A percentile compares a stretch with the other conserved stretches of the same genome.
phyloP scores from a whole-genome alignment of 2,329 filamentous ascomycete species.

The Alternaria triticina region DNA sequence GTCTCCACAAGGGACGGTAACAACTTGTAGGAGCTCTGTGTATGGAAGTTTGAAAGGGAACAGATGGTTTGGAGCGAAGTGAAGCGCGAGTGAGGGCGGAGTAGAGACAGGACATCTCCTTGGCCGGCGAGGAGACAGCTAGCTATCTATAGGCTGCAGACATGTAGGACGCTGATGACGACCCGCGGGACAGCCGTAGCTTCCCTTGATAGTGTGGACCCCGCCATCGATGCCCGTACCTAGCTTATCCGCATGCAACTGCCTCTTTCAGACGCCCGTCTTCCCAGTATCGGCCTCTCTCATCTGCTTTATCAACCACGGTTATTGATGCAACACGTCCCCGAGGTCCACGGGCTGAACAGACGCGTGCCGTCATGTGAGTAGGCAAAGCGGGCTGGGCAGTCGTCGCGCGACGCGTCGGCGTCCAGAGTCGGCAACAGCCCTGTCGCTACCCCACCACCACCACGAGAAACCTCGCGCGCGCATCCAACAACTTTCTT shows the following conservation, averaged over 20 bases:
- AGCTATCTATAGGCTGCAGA: constrained; percentile 26
- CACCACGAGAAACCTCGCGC: constrained; percentile 6
- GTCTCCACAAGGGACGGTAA: constrained; percentile 18
- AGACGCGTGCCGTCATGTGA: neutral
- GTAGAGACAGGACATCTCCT: constrained; percentile 32
- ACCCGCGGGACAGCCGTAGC: constrained; percentile 6
- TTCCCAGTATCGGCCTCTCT: neutral
- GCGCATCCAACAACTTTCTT: neutral
- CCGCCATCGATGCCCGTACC: constrained; percentile 30
- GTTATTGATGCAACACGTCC: neutral
- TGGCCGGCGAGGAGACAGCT: constrained; percentile 21
- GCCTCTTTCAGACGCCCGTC: constrained; percentile 22
- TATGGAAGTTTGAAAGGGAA: constrained; percentile 6
- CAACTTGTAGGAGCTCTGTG: constrained; percentile 12
- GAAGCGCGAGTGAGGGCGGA: constrained; percentile 26
- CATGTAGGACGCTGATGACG: constrained; percentile 13
- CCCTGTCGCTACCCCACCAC: constrained; percentile 22
- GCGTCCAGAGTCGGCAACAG: neutral
- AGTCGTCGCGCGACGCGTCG: constrained; percentile 12
- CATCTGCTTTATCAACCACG: neutral
- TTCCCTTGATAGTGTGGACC: constrained; percentile 19
- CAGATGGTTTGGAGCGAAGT: constrained; percentile 1
- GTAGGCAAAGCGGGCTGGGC: neutral
- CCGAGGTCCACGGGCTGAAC: neutral
- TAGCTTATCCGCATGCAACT: constrained; percentile 32